Conservation (phyloP, 441 rosid species). For the Syzygium malaccense region DNA sequence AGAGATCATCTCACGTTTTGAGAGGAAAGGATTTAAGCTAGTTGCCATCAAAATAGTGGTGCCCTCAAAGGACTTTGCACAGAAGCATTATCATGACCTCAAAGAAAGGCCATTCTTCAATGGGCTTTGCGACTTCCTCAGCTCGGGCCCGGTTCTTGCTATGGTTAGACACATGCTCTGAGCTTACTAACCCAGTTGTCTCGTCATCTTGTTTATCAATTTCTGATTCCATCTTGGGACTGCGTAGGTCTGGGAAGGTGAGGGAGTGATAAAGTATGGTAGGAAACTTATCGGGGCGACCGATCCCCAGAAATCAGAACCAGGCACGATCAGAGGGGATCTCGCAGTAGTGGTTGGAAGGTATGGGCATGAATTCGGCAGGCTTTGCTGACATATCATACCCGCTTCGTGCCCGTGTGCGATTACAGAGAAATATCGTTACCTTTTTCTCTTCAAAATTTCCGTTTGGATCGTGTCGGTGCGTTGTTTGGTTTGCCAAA, state of each 20-base stretch:
- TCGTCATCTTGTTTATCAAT: neutral
- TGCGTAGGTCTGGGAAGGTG: conserved; percentile 96
- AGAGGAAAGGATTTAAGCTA: conserved; percentile 96
- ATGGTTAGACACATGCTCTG: conserved; percentile 47
- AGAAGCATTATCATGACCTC: conserved; percentile 88
- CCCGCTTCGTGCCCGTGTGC: neutral
- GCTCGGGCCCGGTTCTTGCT: conserved; percentile 97
- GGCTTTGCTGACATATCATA: neutral
- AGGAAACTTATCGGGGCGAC: conserved; percentile 96
- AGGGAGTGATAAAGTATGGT: conserved; percentile 86
- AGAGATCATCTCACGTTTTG: conserved; percentile 85
- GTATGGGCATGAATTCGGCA: conserved; percentile 18
- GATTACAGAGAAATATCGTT: neutral
- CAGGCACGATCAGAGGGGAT: conserved; percentile 97
- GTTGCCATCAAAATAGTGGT: conserved; percentile 70
- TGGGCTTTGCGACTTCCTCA: conserved; percentile 89
- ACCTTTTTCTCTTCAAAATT: neutral
- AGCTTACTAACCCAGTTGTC: neutral
- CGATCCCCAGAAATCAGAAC: conserved; percentile 96
- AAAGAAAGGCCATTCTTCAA: conserved; percentile 90
- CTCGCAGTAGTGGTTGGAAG: conserved; percentile 93
- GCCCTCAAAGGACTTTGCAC: conserved; percentile 84
- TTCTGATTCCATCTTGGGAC: neutral
- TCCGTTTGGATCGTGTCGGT: neutral
- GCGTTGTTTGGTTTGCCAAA: neutral